Evolutionary conservation across 768 basidiomycete genomes (phyloP).

Genomic region (Solioccasus polychromus): DNA sequence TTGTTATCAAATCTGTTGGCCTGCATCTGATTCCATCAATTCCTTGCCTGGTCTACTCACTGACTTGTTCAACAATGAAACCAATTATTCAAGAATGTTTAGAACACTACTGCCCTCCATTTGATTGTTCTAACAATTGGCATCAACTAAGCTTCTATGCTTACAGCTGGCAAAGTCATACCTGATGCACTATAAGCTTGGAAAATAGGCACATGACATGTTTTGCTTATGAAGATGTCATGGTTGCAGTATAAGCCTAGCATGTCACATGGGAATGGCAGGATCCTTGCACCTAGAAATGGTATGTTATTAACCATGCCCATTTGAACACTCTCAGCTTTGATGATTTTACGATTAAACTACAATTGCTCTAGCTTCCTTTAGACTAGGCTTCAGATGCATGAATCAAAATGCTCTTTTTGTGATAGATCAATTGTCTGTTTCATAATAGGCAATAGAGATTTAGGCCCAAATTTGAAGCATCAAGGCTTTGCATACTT

Average conservation of each 20-base stretch:
- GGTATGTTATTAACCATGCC: constrained; percentile 3
- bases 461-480: constrained; percentile 1
- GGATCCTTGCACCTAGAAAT: background rate
- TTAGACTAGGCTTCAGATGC: constrained; percentile 3
- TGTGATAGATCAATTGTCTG: background rate
- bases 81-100: no score
- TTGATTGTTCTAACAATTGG: background rate
- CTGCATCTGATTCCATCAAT: no score
- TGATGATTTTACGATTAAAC: background rate
- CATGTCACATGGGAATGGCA: constrained; percentile 3
- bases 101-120: no score
- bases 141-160: background rate
- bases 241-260: background rate
- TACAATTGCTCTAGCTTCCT: background rate
- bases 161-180: constrained; percentile 1
- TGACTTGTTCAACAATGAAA: no score
- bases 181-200: background rate
- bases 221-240: background rate
- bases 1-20: no score
- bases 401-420: background rate
- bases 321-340: background rate
- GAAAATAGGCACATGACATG: constrained; percentile 3
- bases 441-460: constrained; percentile 7
- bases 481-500: no score
- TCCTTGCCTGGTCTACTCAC: no score